phyloP scores from a whole-genome alignment of 2,329 filamentous ascomycete species.

The Ophiostoma tasmaniense region DNA sequence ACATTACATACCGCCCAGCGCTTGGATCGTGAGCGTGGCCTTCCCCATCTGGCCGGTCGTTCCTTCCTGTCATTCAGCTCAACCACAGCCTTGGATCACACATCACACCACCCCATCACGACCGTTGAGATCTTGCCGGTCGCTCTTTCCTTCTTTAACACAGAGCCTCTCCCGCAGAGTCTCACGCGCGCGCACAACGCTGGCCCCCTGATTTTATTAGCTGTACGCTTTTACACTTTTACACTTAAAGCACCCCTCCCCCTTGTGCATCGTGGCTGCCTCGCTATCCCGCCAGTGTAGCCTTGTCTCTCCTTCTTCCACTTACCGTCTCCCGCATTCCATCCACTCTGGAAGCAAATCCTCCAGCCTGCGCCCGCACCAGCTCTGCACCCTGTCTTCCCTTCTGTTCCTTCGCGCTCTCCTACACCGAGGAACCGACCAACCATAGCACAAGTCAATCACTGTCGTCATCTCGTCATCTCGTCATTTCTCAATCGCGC shows the following conservation, averaged over 20 bases:
- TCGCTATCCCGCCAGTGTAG: conserved; percentile 1
- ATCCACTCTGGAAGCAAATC: conserved; percentile 1
- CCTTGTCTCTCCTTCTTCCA: conserved; percentile 5
- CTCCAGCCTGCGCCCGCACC: not conserved
- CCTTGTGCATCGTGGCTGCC: conserved; percentile 5
- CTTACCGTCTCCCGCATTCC: not conserved
- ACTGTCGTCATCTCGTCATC: not conserved
- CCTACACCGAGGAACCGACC: conserved; percentile 13
- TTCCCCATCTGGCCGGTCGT: not conserved
- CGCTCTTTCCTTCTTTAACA: not conserved
- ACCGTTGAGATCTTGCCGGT: not conserved
- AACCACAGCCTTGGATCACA: not conserved
- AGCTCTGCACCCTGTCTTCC: not conserved
- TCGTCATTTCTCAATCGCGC: not conserved
- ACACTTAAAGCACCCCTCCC: not conserved
- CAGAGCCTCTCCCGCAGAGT: not conserved
- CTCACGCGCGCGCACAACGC: not conserved
- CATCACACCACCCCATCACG: not conserved
- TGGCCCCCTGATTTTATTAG: not conserved
- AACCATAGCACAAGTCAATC: conserved; percentile 1
- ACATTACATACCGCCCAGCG: not conserved
- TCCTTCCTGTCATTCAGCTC: not conserved
- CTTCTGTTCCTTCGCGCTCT: conserved; percentile 8
- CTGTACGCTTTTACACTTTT: not conserved
- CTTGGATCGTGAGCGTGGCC: not conserved